phyloP scores from a whole-genome alignment of 768 basidiomycete genomes.

The Suillus fuscotomentosus region DNA sequence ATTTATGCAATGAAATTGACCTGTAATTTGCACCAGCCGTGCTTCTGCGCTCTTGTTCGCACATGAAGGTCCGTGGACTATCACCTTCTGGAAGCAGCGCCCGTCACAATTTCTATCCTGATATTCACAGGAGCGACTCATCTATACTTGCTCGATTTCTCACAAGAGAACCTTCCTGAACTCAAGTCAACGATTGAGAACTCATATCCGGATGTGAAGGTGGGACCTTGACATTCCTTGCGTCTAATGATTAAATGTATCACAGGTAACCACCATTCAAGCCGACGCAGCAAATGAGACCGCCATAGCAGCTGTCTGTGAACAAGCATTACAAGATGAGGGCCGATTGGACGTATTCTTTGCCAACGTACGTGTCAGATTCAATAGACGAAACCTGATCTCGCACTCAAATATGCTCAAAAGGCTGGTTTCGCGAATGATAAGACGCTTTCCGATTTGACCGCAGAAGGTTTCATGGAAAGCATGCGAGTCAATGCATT shows the following conservation, averaged over 20 bases:
- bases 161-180: slow-evolving; percentile 62
- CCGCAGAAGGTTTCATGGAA: slow-evolving; percentile 69
- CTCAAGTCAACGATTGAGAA: slow-evolving; percentile 67
- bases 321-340: slow-evolving; percentile 74
- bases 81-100: slow-evolving; percentile 3
- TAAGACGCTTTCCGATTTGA: slow-evolving; percentile 47
- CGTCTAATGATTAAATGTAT: neutral
- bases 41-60: slow-evolving; percentile 73
- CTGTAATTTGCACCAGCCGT: slow-evolving; percentile 43
- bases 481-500: slow-evolving; percentile 74
- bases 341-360: slow-evolving; percentile 92
- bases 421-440: slow-evolving; percentile 67
- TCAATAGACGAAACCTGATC: neutral
- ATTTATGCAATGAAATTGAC: slow-evolving; percentile 3
- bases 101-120: neutral
- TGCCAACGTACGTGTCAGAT: slow-evolving; percentile 67
- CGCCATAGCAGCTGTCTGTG: slow-evolving; percentile 66
- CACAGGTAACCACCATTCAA: slow-evolving; percentile 70
- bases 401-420: neutral
- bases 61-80: slow-evolving; percentile 60
- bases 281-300: slow-evolving; percentile 84
- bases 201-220: slow-evolving; percentile 79
- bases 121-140: slow-evolving; percentile 63
- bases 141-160: slow-evolving; percentile 76
- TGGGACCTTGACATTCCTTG: slow-evolving; percentile 22